These are phyloP conservation scores for Colletotrichum echinochloae DNA, from an alignment of 2,329 filamentous ascomycete species.

Conservation along the genomic window DNA sequence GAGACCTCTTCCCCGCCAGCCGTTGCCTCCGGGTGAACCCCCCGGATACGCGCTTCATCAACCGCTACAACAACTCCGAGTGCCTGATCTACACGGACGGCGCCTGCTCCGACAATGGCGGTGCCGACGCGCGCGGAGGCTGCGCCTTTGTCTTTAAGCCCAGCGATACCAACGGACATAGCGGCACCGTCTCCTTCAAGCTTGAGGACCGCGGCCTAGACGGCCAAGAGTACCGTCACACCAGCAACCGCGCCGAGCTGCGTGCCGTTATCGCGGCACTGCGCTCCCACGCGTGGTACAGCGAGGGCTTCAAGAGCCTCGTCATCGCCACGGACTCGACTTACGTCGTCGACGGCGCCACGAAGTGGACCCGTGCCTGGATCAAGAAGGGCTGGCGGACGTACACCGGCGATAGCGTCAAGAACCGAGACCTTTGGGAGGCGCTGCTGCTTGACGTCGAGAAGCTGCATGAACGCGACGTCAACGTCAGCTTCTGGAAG, in stretches of 20 bases:
- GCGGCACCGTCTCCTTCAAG: conserved; percentile 45
- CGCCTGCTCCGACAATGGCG: conserved; percentile 58
- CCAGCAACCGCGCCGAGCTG: conserved; percentile 67
- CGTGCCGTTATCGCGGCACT: conserved; percentile 65
- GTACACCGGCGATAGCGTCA: conserved; percentile 49
- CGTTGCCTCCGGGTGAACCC: conserved; percentile 4
- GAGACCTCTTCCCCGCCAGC: conserved; percentile 45
- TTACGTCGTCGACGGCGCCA: conserved; percentile 61
- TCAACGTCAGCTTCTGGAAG: conserved; percentile 55
- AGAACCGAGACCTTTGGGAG: conserved; percentile 67
- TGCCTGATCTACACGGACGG: conserved; percentile 61
- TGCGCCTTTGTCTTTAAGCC: conserved; percentile 53
- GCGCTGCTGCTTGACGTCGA: conserved; percentile 57
- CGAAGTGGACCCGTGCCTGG: conserved; percentile 58
- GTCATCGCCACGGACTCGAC: conserved; percentile 67
- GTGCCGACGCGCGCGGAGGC: conserved; percentile 51
- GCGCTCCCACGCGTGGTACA: conserved; percentile 56
- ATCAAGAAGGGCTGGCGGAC: conserved; percentile 58
- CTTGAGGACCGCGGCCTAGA: conserved; percentile 59
- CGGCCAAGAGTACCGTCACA: conserved; percentile 53
- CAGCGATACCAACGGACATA: neutral
- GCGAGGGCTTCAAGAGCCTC: conserved; percentile 54
- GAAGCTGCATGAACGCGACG: conserved; percentile 5
- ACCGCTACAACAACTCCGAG: conserved; percentile 46
- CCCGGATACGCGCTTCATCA: conserved; percentile 46